Base-by-base conservation (phyloP, 345 rosid species). In the Eucalyptus cloeziana region DNA sequence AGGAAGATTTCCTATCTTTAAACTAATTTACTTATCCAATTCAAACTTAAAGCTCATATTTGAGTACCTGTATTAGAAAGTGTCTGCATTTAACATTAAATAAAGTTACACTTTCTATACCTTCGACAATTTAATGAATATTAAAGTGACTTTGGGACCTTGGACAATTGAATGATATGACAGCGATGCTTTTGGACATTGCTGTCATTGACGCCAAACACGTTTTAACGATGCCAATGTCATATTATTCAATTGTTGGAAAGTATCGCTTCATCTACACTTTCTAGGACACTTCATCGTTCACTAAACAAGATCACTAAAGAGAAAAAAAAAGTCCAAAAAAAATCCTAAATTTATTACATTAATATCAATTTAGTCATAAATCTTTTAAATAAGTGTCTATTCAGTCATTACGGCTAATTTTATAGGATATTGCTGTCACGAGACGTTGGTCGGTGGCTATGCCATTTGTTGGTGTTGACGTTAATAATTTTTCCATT, bases 201-300 rank as follows among this genome's bases (percentile, higher is more conserved):
- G 0, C 0, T 30, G 37, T 30, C 37, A 30, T 64, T 13, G 71
- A 30, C 33, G 1, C 71, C 37, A 13, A 3, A 64, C 71, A 30
- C 37, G 33, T 13, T 30, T 30, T 0, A 60, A 25, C 0, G 62
- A 56, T 0, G 62, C 30, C 62, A 22, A 22, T 0, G 3, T 56
- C 62, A 56, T 30, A 30, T 62, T n/a, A 62, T 30, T 64, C 71
- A 64, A 64, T 64, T 64, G 71, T 7, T 5, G 2, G 37, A 13
- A 62, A 62, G 33, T 13, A 7, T 62, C 33, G 1, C 71, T 62
- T 62, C 9, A 30, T 7, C 37, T 62, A 62, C 17, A 62, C 69
- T 62, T 30, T 30, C 9, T 62, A 13, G 14, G 31, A 62, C 4
- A 62, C 33, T 30, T 62, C 33, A 1, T 62, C 17, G 4, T 30